These are phyloP conservation scores for Taphrina populina DNA, from an alignment of 1,139 yeast species.

Conservation along the genomic window DNA sequence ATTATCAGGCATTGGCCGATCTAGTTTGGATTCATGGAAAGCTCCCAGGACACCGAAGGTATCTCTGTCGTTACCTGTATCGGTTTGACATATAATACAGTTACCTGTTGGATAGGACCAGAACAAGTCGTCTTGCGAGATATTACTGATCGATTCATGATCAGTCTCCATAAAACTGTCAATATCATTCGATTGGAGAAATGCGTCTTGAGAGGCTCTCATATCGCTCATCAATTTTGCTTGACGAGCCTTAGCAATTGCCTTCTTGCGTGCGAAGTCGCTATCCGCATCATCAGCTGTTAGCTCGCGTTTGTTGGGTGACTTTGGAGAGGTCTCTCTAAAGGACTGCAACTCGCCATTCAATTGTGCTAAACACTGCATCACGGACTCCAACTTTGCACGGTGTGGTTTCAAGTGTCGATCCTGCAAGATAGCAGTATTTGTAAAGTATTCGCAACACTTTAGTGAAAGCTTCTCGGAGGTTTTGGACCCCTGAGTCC, in stretches of 20 bases:
- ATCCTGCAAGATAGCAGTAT: not conserved
- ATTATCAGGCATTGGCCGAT: not conserved
- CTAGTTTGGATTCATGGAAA: constrained; percentile 25
- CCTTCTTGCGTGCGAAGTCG: constrained; percentile 58
- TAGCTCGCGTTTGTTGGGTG: constrained; percentile 31
- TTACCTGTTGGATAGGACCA: constrained; percentile 79
- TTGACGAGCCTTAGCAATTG: constrained; percentile 70
- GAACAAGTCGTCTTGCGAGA: constrained; percentile 36
- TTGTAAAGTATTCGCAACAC: constrained; percentile 4
- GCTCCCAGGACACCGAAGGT: constrained; percentile 19
- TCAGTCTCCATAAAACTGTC: constrained; percentile 41
- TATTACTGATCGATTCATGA: constrained; percentile 39
- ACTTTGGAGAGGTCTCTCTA: constrained; percentile 31
- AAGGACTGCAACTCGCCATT: constrained; percentile 30
- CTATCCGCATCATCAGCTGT: constrained; percentile 36
- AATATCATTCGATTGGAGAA: constrained; percentile 50
- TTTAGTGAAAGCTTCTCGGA: too few species aligned
- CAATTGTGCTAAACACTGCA: constrained; percentile 2
- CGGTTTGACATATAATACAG: constrained; percentile 87
- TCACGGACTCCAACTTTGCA: constrained; percentile 8
- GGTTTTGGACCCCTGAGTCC: too few species aligned
- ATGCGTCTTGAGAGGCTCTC: constrained; percentile 72
- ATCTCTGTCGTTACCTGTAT: constrained; percentile 42
- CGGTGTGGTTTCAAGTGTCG: constrained; percentile 7
- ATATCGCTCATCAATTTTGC: constrained; percentile 73